These are phyloP conservation scores for Mucor piriformis DNA, from an alignment of 371 early-diverging fungal species.

Conservation along the genomic window DNA sequence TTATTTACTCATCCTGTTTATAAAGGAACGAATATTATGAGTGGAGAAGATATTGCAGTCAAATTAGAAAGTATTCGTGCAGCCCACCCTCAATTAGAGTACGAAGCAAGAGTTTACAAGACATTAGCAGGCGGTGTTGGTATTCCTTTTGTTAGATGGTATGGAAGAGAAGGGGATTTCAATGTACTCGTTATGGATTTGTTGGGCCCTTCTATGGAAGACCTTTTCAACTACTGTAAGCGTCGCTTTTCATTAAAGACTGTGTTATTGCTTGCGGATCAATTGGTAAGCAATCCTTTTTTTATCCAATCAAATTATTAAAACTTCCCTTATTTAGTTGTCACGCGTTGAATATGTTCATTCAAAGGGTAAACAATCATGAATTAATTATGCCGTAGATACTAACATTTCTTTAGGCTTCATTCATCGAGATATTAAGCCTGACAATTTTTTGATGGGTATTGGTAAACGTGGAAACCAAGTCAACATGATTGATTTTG, in stretches of 20 bases:
- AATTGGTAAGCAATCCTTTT: slow-evolving; percentile 75
- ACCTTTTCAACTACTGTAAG: slow-evolving; percentile 98
- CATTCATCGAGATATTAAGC: slow-evolving; percentile 90
- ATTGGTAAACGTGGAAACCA: slow-evolving; percentile 92
- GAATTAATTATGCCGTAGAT: too few relatives aligned
- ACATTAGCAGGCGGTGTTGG: slow-evolving; percentile 95
- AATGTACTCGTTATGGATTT: slow-evolving; percentile 98
- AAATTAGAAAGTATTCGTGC: slow-evolving; percentile 93
- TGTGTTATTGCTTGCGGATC: slow-evolving; percentile 97
- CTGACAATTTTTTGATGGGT: slow-evolving; percentile 99
- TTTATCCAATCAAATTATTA: slow-evolving; percentile 1
- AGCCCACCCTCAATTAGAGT: slow-evolving; percentile 96
- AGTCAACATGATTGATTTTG: slow-evolving; percentile 99
- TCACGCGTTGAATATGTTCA: slow-evolving; percentile 16
- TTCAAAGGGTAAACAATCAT: slow-evolving; percentile 8
- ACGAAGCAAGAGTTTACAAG: slow-evolving; percentile 95
- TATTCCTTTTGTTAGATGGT: slow-evolving; percentile 95
- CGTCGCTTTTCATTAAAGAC: slow-evolving; percentile 98
- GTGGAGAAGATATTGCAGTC: slow-evolving; percentile 94
- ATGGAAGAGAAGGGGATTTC: slow-evolving; percentile 91
- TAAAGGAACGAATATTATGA: slow-evolving; percentile 87
- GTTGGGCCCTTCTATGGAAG: slow-evolving; percentile 98
- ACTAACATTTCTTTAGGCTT: background rate
- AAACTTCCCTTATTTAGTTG: slow-evolving; percentile 9
- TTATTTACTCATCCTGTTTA: slow-evolving; percentile 4